These are phyloP conservation scores for Cavenderia fasciculata DNA, from an alignment of 78 protist genomes.

Conservation along the genomic window DNA sequence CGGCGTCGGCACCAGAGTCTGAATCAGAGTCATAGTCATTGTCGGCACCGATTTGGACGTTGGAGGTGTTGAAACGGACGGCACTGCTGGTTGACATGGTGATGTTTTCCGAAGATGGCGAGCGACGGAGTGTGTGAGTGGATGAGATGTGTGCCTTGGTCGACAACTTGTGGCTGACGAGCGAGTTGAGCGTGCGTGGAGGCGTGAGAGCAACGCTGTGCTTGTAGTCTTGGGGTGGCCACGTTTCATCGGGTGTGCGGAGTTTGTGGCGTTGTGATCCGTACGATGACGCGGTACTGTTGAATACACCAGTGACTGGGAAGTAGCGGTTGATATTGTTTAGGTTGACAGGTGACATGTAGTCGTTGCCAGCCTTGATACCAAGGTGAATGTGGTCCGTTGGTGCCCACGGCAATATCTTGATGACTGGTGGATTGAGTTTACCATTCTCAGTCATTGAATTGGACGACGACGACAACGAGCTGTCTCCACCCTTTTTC, in stretches of 20 bases:
- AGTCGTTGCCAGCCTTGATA: conserved; percentile 39
- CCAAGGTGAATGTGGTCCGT: conserved; percentile 14
- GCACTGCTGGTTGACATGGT: not conserved
- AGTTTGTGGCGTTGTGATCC: conserved; percentile 32
- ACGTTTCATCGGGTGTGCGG: conserved; percentile 49
- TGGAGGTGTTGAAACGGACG: too few relatives aligned
- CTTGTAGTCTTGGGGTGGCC: conserved; percentile 74
- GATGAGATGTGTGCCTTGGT: conserved; percentile 67
- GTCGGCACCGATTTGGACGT: not conserved
- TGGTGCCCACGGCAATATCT: conserved; percentile 71
- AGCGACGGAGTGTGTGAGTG: conserved; percentile 57
- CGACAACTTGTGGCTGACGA: conserved; percentile 51
- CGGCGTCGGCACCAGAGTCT: conserved; percentile 4
- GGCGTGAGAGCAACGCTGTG: conserved; percentile 51
- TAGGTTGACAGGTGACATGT: conserved; percentile 49
- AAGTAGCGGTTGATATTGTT: conserved; percentile 35
- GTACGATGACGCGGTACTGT: conserved; percentile 26
- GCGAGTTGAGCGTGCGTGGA: conserved; percentile 55
- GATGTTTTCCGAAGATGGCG: conserved; percentile 62
- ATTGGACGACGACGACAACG: not conserved
- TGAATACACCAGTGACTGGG: conserved; percentile 30
- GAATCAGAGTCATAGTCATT: conserved; percentile 19
- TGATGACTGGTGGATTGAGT: conserved; percentile 66
- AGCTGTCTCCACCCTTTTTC: not conserved
- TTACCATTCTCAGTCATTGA: too few relatives aligned